These are phyloP conservation scores for Litchi chinensis DNA, from an alignment of 345 rosid species.

Conservation along the genomic window DNA sequence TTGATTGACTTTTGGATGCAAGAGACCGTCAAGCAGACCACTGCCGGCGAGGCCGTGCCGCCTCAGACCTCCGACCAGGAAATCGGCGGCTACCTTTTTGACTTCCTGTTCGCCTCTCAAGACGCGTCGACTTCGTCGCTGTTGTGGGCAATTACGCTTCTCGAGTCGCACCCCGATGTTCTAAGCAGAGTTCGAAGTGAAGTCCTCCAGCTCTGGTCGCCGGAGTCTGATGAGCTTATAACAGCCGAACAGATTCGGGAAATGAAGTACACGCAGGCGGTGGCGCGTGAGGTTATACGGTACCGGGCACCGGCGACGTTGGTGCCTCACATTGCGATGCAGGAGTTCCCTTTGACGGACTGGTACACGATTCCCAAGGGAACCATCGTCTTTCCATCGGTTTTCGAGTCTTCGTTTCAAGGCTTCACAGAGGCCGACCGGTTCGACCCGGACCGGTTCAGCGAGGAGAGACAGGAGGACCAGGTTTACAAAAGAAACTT, in stretches of 20 bases:
- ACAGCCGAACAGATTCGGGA: slow-evolving; percentile 62
- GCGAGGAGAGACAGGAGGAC: slow-evolving; percentile 59
- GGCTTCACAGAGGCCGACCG: slow-evolving; percentile 70
- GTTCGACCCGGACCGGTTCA: slow-evolving; percentile 82
- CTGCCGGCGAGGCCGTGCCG: slow-evolving; percentile 40
- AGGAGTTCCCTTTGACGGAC: slow-evolving; percentile 64
- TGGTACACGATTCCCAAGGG: slow-evolving; percentile 81
- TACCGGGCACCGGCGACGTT: slow-evolving; percentile 78
- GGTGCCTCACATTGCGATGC: slow-evolving; percentile 80
- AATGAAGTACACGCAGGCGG: slow-evolving; percentile 81
- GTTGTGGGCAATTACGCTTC: slow-evolving; percentile 73
- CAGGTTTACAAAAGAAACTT: slow-evolving; percentile 56
- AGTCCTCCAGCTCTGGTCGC: slow-evolving; percentile 69
- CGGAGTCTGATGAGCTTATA: slow-evolving; percentile 57
- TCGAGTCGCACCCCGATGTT: slow-evolving; percentile 77
- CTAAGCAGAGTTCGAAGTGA: slow-evolving; percentile 63
- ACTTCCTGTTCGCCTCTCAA: slow-evolving; percentile 83
- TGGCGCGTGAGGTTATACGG: slow-evolving; percentile 86
- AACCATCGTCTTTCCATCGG: slow-evolving; percentile 78
- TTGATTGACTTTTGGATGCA: slow-evolving; percentile 88
- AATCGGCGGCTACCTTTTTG: slow-evolving; percentile 71
- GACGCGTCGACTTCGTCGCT: slow-evolving; percentile 93
- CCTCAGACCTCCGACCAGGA: slow-evolving; percentile 50
- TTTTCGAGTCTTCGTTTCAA: slow-evolving; percentile 81
- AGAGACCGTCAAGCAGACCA: slow-evolving; percentile 44